Evolutionary conservation across 2,329 filamentous ascomycete species (phyloP).

Genomic region (Penicillium sp.): DNA sequence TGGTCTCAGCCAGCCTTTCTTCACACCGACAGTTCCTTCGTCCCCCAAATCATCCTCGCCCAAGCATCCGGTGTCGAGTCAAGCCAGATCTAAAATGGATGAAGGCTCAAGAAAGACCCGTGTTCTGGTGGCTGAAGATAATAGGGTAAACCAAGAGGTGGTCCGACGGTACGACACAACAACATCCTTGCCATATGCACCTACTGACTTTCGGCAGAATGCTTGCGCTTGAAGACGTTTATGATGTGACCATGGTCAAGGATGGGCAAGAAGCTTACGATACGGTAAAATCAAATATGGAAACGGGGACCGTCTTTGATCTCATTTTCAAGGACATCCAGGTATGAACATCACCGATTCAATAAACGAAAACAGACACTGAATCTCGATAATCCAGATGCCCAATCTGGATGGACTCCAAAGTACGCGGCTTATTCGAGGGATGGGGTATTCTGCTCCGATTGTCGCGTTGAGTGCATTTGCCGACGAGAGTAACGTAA

Average conservation of each 20-base stretch:
- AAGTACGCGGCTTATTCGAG: constrained; percentile 77
- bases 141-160: constrained; percentile 64
- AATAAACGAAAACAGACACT: too few relatives aligned
- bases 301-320: constrained; percentile 69
- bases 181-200: neutral
- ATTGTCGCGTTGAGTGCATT: constrained; percentile 92
- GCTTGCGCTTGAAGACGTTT: constrained; percentile 53
- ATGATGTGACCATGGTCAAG: constrained; percentile 81
- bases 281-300: constrained; percentile 78
- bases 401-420: constrained; percentile 88
- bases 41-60: constrained; percentile 30
- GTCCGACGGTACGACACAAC: constrained; percentile 35
- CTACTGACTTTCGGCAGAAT: constrained; percentile 46
- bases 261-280: constrained; percentile 87
- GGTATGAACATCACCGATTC: constrained; percentile 5
- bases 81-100: constrained; percentile 61
- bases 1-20: constrained; percentile 80
- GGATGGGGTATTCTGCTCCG: constrained; percentile 81
- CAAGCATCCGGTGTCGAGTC: constrained; percentile 19
- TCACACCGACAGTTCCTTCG: constrained; percentile 38
- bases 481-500: constrained; percentile 83
- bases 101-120: constrained; percentile 60
- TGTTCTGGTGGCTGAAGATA: constrained; percentile 83
- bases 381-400: constrained; percentile 54
- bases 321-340: constrained; percentile 93